Percentiles rank a stretch among this genome's conserved stretches.
These are phyloP conservation scores for Aschersonia sp. DNA, from an alignment of 2,329 filamentous ascomycete genomes.

Conservation along the genomic window DNA sequence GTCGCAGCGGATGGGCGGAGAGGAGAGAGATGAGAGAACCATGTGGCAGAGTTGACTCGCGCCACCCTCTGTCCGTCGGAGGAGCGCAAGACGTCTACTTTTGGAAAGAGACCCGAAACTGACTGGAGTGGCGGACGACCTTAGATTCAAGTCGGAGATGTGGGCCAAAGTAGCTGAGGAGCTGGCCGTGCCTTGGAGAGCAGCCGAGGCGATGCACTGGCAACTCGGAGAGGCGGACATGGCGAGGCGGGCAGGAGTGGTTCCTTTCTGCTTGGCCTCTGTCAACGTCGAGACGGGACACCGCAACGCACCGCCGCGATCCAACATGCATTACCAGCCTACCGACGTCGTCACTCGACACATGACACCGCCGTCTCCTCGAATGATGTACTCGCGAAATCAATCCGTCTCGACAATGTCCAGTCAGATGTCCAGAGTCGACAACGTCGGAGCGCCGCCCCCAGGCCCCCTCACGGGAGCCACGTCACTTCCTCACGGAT, in stretches of 20 bases:
- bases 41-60: background rate
- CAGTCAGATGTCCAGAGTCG: conserved; percentile 16
- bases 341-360: conserved; percentile 31
- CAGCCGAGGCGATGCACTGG: conserved; percentile 97
- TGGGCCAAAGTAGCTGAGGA: conserved; percentile 93
- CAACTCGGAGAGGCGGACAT: conserved; percentile 88
- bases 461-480: conserved; percentile 12
- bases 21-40: too few relatives aligned
- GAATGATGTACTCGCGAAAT: conserved; percentile 23
- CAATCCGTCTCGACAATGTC: conserved; percentile 16
- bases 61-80: background rate
- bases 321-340: conserved; percentile 27
- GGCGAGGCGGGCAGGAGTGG: conserved; percentile 79
- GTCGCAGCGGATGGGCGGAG: too few relatives aligned
- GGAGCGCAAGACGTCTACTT: too few relatives aligned
- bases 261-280: conserved; percentile 62
- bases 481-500: conserved; percentile 7
- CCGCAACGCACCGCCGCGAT: conserved; percentile 22
- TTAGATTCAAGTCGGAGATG: conserved; percentile 98
- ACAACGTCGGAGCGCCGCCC: conserved; percentile 14
- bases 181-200: conserved; percentile 88
- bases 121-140: too few relatives aligned
- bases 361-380: conserved; percentile 24
- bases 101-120: background rate
- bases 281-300: conserved; percentile 31